Evolutionary conservation across 163 green algal species (phyloP).

Genomic region (Scenedesmus sp.): DNA sequence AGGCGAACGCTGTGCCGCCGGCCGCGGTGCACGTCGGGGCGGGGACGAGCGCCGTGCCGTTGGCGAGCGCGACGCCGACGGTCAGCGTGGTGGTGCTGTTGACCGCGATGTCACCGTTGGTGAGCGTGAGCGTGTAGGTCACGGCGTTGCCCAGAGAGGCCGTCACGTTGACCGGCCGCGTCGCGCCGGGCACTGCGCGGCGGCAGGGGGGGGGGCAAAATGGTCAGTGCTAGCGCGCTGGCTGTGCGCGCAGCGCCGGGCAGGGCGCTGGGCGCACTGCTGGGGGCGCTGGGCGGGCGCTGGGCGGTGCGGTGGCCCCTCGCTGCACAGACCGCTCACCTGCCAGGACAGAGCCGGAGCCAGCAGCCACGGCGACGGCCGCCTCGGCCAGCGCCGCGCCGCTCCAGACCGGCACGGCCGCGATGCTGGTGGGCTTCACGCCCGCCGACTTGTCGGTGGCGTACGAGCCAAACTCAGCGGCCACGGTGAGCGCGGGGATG

Average conservation of each 20-base stretch:
- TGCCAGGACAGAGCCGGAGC: neutral
- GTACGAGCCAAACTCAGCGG: neutral
- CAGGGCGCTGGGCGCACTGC: neutral
- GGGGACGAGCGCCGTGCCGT: no score
- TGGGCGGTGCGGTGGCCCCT: neutral
- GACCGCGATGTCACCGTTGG: slow-evolving; percentile 3
- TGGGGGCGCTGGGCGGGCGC: neutral
- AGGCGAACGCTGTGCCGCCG: neutral
- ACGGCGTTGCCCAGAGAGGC: neutral
- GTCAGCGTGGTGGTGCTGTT: neutral
- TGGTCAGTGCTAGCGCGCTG: no score
- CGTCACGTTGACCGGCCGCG: no score
- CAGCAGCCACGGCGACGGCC: neutral
- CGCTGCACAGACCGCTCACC: neutral
- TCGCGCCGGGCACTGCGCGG: no score
- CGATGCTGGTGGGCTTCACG: neutral
- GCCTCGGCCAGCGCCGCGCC: neutral
- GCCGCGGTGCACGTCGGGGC: neutral
- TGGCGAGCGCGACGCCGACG: neutral
- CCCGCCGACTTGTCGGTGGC: no score
- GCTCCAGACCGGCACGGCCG: neutral
- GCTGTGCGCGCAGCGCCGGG: neutral
- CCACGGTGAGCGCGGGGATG: neutral
- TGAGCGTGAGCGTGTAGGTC: slow-evolving; percentile 15
- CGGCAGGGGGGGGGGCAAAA: no score